Evolutionary conservation across 129 eudicot species (phyloP).

Genomic region (Flaveria trinervia): DNA sequence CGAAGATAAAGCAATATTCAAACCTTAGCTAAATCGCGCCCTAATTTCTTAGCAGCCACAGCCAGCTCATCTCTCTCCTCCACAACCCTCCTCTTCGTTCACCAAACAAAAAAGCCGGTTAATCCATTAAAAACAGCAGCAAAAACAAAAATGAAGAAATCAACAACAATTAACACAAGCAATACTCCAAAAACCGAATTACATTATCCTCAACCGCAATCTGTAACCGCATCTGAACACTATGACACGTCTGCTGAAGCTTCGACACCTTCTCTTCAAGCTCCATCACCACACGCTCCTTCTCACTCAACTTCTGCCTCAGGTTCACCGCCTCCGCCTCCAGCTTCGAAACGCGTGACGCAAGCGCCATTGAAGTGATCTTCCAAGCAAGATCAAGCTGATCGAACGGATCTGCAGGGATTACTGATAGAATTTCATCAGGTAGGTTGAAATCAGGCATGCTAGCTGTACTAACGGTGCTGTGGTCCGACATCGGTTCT

Average conservation of each 20-base stretch:
- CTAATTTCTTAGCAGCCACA: conserved; percentile 64
- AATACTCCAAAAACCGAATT: neutral
- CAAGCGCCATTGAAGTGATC: conserved; percentile 96
- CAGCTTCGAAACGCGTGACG: conserved; percentile 84
- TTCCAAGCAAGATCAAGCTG: conserved; percentile 93
- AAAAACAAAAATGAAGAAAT: neutral
- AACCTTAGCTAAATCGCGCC: conserved; percentile 91
- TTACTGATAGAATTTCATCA: conserved; percentile 77
- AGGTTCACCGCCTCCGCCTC: conserved; percentile 67
- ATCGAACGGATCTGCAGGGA: conserved; percentile 88
- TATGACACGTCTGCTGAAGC: conserved; percentile 59
- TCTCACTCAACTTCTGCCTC: conserved; percentile 54
- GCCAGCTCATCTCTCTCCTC: conserved; percentile 85
- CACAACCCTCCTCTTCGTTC: conserved; percentile 61
- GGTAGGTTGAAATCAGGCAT: conserved; percentile 75
- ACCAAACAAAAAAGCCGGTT: conserved; percentile 4
- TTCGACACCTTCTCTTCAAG: conserved; percentile 61
- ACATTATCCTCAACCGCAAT: conserved; percentile 75
- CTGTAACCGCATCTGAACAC: conserved; percentile 62
- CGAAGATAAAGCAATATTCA: conserved; percentile 1
- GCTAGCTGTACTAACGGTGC: conserved; percentile 35
- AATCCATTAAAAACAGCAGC: neutral
- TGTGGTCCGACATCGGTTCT: conserved; percentile 40
- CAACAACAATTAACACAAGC: neutral
- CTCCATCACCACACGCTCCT: conserved; percentile 55